Base-by-base conservation (phyloP, 164 flowering plant genomes). In the Sedum album region DNA sequence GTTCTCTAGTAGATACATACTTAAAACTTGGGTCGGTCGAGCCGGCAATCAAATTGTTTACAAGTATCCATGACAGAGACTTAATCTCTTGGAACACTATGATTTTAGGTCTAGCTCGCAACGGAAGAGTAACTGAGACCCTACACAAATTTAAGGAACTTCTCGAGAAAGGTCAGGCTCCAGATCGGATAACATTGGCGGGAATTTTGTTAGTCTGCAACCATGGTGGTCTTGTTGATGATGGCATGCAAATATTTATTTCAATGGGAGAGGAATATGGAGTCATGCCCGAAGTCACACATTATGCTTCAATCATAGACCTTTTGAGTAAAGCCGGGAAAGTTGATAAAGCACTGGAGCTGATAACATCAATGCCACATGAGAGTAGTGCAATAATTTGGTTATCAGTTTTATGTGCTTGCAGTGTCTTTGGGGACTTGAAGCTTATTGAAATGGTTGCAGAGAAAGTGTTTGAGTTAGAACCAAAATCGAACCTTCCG, bases 1-100 rank as follows among this genome's bases (percentile, higher is more conserved):
- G 76, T 73, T 81, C 89, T 23, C 84, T 89, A 25, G 66, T 84
- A 25, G 80, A 81, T 31, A 81, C 86, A 85, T 89, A 85, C 46
- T 28, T 73, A 66, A 83, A 83, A 66, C 70, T 70, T 69, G 90
- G 90, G 30, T 66, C 70, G 0, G 66, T 84, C 28, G 87, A 79
- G 28, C 69, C 48, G 70, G 78, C 88, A 2, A 46, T 73, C 66
- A 72, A 67, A 41, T 70, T 83, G 23, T 89, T 88, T 66, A 25
- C 14, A 8, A 41, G 69, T 4, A 78, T 83, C 78, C 67, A 8
- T 71, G n/a, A 4, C 26, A 81, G 66, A 74, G 91, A 86, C 76
- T 71, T 88, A 73, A 77, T 85, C 84, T 20, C 48, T 82, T 44
- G 48, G 48, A 44, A 44, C 48, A 44, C 48, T 18, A 44, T 44